Percentiles rank a stretch among this genome's conserved stretches.
Evolutionary conservation across 2,329 filamentous ascomycete species (phyloP).

Genomic region (Cladosporium colombiae): DNA sequence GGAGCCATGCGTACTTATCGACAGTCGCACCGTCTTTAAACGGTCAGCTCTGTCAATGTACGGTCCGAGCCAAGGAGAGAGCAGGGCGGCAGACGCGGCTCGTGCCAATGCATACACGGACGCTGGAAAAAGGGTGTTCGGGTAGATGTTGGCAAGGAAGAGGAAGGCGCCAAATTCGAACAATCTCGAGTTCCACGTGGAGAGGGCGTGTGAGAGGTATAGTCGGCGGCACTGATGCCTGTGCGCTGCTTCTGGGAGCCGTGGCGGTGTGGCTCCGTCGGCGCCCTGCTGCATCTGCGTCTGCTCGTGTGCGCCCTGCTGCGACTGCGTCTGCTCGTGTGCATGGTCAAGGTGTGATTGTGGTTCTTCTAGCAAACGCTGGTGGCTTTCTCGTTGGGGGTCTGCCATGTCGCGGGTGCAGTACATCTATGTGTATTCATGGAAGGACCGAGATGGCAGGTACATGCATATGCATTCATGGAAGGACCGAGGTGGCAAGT

Average conservation of each 20-base stretch:
- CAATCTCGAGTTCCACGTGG: conserved; percentile 51
- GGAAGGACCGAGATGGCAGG: no score
- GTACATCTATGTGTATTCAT: not conserved
- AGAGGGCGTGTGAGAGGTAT: conserved; percentile 51
- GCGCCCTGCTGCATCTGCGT: conserved; percentile 5
- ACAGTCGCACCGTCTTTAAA: conserved; percentile 41
- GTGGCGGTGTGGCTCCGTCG: not conserved
- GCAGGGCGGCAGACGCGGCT: conserved; percentile 56
- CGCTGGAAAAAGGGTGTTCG: conserved; percentile 62
- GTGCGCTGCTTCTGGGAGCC: not conserved
- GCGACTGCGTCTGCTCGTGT: no score
- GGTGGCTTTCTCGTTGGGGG: not conserved
- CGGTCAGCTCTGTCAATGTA: conserved; percentile 58
- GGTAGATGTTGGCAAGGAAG: conserved; percentile 49
- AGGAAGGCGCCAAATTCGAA: conserved; percentile 55
- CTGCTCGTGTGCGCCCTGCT: not conserved
- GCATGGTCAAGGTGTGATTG: not conserved
- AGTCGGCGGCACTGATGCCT: conserved; percentile 30
- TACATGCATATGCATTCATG: not conserved
- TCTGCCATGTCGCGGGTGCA: not conserved
- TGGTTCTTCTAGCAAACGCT: not conserved
- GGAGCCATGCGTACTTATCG: conserved; percentile 36
- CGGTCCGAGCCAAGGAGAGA: conserved; percentile 60
- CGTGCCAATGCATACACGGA: conserved; percentile 70
- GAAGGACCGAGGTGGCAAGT: no score